Conservation (phyloP, 768 basidiomycete species). For the Saitozyma podzolica region DNA sequence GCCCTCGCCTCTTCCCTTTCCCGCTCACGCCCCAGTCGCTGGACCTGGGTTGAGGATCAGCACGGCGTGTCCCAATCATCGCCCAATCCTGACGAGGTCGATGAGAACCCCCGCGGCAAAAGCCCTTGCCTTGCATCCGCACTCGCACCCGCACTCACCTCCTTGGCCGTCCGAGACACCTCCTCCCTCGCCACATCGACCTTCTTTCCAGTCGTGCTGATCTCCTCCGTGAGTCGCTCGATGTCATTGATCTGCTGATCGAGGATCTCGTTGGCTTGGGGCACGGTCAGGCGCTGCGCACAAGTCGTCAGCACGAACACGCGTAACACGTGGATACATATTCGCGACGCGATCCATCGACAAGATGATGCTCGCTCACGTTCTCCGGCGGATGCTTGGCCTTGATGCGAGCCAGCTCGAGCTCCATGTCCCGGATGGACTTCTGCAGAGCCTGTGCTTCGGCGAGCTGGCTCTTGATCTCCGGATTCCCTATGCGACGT, state of each 20-base stretch:
- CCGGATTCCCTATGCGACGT: constrained; percentile 25
- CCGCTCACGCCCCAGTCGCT: constrained; percentile 43
- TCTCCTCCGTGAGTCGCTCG: constrained; percentile 70
- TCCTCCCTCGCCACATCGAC: constrained; percentile 59
- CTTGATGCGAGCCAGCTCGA: constrained; percentile 74
- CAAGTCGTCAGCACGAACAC: background rate
- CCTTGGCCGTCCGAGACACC: constrained; percentile 52
- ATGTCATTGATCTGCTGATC: constrained; percentile 76
- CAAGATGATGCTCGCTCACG: constrained; percentile 27
- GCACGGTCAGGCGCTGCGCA: constrained; percentile 69
- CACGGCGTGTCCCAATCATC: background rate
- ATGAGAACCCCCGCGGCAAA: background rate
- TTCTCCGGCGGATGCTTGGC: constrained; percentile 69
- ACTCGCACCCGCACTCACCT: constrained; percentile 28
- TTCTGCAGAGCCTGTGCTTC: constrained; percentile 43
- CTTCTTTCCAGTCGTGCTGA: constrained; percentile 53
- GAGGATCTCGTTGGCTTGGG: constrained; percentile 70
- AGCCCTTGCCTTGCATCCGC: background rate
- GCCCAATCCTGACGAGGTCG: background rate
- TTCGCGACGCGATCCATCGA: background rate
- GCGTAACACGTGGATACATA: no score
- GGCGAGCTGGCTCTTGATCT: constrained; percentile 21
- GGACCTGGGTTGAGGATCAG: constrained; percentile 27
- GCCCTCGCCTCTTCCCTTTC: constrained; percentile 65
- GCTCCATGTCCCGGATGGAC: constrained; percentile 76